Evolutionary conservation across 1,139 yeast genomes (phyloP), one percentile per base, ranked within the genome.

Genomic region (Debaryomyces subglobosus): DNA sequence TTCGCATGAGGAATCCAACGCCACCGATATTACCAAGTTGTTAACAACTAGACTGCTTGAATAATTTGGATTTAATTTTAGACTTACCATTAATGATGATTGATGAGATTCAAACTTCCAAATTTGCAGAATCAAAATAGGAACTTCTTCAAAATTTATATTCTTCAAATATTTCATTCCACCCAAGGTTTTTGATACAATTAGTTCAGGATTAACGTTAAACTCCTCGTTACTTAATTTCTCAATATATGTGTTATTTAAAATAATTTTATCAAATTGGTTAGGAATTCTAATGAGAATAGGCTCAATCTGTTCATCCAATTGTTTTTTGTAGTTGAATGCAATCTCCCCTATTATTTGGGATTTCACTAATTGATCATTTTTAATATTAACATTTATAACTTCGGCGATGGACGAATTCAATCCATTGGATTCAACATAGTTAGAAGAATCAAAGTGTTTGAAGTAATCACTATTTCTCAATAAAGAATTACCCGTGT

Each of bases 41-140:
- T 81, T 77, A 50, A 89, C 70, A 1, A 71, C 66, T 20, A 85
- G 57, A 37, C 62, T 61, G 10, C 70, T 63, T 1, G 76, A 65
- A 49, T 82, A 74, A 24, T 71, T 71, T 8, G 85, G 84, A 40
- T 81, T 73, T 50, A 87, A 75, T 61, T 81, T 82, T 55, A 89
- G 71, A 36, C 86, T 84, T 49, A 92, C 74, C 74, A 91, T 87
- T 51, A 92, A 85, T 60, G 96, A 85, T 1, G 97, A 85, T 68
- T 91, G 97, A 50, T 79, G 86, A 20, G 79, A 77, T 65, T 91
- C 97, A 61, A 86, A 86, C 60, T 91, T 86, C 98, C 98, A 92
- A 41, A 87, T 82, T 42, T 96, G 97, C 41, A 83, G 78, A 43
- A 92, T 77, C 25, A 82, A 68, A 25, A 92, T 67, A n/a, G 97